Percentiles rank a stretch among this genome's conserved stretches.
Conservation (phyloP, 2,329 filamentous ascomycete genomes). For the Aschersonia sp. region DNA sequence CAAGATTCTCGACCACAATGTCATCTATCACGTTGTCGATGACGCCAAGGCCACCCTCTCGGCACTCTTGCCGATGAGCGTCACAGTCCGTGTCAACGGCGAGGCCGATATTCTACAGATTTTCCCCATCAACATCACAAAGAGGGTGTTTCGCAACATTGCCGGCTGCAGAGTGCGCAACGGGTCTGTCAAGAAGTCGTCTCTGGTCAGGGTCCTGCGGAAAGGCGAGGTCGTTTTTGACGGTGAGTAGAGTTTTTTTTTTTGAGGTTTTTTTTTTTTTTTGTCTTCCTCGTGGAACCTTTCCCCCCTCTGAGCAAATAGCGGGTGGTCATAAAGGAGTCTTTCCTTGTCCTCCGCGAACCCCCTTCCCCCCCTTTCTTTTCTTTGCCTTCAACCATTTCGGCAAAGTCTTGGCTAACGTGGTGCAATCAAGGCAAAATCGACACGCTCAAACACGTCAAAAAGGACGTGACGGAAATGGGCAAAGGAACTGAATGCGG, state of each 20-base stretch:
- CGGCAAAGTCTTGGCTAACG: not conserved
- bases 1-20: constrained; percentile 67
- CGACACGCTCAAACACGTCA: constrained; percentile 73
- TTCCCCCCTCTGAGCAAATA: too few species aligned
- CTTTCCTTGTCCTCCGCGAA: too few species aligned
- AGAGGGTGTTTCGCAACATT: constrained; percentile 55
- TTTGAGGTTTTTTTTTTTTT: not conserved
- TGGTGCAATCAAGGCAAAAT: constrained; percentile 46
- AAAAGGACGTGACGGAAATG: constrained; percentile 84
- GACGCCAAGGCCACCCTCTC: constrained; percentile 55
- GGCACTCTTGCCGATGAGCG: constrained; percentile 49
- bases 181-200: constrained; percentile 50
- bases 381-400: too few species aligned
- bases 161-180: constrained; percentile 83
- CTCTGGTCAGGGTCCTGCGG: constrained; percentile 58
- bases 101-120: constrained; percentile 76
- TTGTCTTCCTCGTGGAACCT: not conserved
- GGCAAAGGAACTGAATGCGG: constrained; percentile 90
- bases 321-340: too few species aligned
- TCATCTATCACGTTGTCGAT: constrained; percentile 71
- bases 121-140: constrained; percentile 72
- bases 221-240: constrained; percentile 60
- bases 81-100: constrained; percentile 60
- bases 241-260: constrained; percentile 41
- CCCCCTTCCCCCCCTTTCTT: too few species aligned